Conservation (phyloP, 2,329 filamentous ascomycete genomes). For the Fusarium nurragi region DNA sequence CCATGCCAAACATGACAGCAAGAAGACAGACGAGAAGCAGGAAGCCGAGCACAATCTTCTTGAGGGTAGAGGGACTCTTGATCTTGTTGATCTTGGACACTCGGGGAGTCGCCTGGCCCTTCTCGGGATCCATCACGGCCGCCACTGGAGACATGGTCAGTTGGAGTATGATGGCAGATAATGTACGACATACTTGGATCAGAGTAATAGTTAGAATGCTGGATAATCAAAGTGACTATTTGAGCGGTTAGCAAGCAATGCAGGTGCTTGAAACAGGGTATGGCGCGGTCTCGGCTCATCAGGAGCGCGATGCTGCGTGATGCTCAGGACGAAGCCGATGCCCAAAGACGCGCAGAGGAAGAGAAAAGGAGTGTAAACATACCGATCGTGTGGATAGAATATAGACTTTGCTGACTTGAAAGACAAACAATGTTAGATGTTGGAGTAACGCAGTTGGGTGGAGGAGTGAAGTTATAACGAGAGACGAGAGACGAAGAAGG, state of each 20-base stretch:
- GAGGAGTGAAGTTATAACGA: constrained; percentile 17
- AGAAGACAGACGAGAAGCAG: constrained; percentile 26
- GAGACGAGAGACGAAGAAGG: constrained; percentile 19
- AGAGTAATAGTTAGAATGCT: constrained; percentile 3
- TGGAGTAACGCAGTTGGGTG: constrained; percentile 22
- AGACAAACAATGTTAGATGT: constrained; percentile 27
- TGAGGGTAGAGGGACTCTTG: constrained; percentile 11
- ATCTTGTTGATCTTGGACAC: constrained; percentile 16
- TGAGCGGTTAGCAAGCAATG: constrained; percentile 10
- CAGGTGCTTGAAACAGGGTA: background rate
- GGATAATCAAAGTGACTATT: constrained; percentile 35
- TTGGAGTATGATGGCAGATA: background rate
- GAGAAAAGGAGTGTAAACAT: constrained; percentile 1
- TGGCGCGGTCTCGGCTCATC: background rate
- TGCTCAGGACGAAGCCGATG: background rate
- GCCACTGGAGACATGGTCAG: constrained; percentile 41
- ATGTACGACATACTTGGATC: constrained; percentile 28
- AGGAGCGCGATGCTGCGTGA: background rate
- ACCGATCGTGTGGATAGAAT: constrained; percentile 26
- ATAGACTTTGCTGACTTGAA: constrained; percentile 4
- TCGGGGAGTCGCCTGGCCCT: constrained; percentile 25
- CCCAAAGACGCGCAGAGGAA: background rate
- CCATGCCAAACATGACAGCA: constrained; percentile 44
- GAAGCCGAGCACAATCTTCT: constrained; percentile 25
- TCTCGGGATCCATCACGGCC: constrained; percentile 44